A percentile compares a stretch with the other conserved stretches of the same genome.
phyloP scores from a whole-genome alignment of 1,284 basidiomycete species.

The Trametes hirsuta region DNA sequence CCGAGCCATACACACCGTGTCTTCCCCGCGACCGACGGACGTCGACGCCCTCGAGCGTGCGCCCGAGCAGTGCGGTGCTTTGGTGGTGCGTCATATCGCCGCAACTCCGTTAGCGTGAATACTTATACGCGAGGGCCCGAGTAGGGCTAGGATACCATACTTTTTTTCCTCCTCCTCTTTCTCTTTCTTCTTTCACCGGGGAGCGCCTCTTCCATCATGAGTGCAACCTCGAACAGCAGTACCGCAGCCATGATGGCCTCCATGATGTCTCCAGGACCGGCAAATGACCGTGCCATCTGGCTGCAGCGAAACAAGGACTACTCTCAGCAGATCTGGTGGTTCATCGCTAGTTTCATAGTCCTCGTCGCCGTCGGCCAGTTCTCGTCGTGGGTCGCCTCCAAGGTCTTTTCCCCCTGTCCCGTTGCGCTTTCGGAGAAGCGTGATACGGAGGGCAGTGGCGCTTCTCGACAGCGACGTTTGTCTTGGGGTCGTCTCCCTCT shows the following conservation, averaged over 20 bases:
- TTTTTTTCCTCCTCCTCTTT: slow-evolving; percentile 5
- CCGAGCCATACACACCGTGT: not conserved
- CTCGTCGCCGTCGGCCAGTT: slow-evolving; percentile 44
- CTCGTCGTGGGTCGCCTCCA: slow-evolving; percentile 28
- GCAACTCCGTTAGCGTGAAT: not conserved
- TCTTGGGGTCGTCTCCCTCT: slow-evolving; percentile 38
- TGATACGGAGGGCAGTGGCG: slow-evolving; percentile 29
- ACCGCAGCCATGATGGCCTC: not conserved
- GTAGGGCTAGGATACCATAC: not conserved
- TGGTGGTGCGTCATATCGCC: not conserved
- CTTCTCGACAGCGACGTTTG: slow-evolving; percentile 3
- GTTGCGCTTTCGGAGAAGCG: not conserved
- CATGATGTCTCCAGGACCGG: not conserved
- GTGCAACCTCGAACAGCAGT: not conserved
- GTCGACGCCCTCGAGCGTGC: too few species aligned
- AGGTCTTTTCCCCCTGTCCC: slow-evolving; percentile 14
- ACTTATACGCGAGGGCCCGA: not conserved
- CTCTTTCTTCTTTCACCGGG: not conserved
- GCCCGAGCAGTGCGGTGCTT: not conserved
- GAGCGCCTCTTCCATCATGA: not conserved
- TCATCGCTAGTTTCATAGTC: slow-evolving; percentile 44
- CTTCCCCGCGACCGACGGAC: not conserved
- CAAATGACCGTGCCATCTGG: slow-evolving; percentile 4
- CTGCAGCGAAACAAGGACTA: slow-evolving; percentile 30
- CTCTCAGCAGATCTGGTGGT: slow-evolving; percentile 48